Conservation (phyloP, 192 early-diverging fungal genomes). For the Piromyces sp. region DNA sequence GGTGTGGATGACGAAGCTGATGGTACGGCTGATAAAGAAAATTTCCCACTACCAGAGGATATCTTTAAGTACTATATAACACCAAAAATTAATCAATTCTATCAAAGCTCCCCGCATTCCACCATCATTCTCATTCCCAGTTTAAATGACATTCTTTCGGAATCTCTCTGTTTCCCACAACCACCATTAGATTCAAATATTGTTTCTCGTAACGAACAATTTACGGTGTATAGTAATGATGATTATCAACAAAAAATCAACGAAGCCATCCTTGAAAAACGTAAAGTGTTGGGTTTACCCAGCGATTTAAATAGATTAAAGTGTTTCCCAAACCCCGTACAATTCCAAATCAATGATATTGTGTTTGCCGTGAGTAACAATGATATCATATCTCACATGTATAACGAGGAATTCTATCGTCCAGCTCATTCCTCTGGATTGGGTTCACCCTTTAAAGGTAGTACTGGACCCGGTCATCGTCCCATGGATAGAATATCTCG, state of each 20-base stretch:
- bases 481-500: conserved; percentile 47
- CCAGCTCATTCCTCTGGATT: background rate
- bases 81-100: conserved; percentile 30
- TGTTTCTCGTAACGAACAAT: conserved; percentile 2
- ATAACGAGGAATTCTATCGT: conserved; percentile 35
- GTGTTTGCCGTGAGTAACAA: conserved; percentile 55
- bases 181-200: conserved; percentile 39
- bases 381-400: conserved; percentile 58
- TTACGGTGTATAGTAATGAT: background rate
- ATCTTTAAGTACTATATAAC: conserved; percentile 47
- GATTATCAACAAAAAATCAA: too few species aligned
- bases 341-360: conserved; percentile 68
- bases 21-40: too few species aligned
- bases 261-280: conserved; percentile 3
- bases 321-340: conserved; percentile 61
- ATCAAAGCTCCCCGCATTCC: conserved; percentile 17
- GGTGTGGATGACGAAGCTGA: too few species aligned
- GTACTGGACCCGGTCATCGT: background rate
- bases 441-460: conserved; percentile 11
- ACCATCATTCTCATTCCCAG: conserved; percentile 57
- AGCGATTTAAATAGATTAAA: conserved; percentile 5
- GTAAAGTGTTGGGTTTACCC: conserved; percentile 13
- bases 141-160: conserved; percentile 50
- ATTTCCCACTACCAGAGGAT: conserved; percentile 29
- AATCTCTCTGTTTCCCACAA: conserved; percentile 69